Conservation (phyloP, 2,329 filamentous ascomycete genomes). For the Cyphellophora attinorum region DNA sequence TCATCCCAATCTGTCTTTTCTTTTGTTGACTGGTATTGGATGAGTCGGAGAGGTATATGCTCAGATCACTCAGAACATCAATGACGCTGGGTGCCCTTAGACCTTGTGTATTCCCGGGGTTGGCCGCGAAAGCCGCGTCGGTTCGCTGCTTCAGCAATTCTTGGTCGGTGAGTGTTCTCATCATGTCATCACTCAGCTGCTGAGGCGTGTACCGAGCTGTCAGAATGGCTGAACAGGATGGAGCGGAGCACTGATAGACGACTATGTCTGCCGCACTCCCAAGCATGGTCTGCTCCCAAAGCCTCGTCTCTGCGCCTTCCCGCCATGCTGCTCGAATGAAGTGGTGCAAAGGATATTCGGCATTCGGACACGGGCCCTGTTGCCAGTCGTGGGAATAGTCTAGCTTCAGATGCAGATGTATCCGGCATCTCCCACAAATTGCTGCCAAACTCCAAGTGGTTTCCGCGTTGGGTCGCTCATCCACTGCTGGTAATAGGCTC, state of each 20-base stretch:
- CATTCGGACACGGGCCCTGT: conserved; percentile 35
- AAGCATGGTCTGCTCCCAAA: conserved; percentile 22
- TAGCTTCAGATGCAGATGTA: conserved; percentile 51
- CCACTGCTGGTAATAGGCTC: conserved; percentile 36
- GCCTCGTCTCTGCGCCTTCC: conserved; percentile 12
- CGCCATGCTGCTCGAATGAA: conserved; percentile 33
- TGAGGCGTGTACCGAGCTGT: conserved; percentile 45
- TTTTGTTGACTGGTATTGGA: conserved; percentile 30
- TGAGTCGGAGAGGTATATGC: conserved; percentile 52
- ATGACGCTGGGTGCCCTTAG: conserved; percentile 41
- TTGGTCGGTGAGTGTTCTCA: conserved; percentile 45
- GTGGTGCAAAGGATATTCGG: conserved; percentile 52
- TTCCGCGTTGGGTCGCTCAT: conserved; percentile 28
- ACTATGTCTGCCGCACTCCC: conserved; percentile 30
- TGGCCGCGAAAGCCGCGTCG: conserved; percentile 36
- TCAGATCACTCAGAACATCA: conserved; percentile 47
- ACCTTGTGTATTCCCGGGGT: conserved; percentile 29
- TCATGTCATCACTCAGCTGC: conserved; percentile 38
- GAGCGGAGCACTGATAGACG: conserved; percentile 50
- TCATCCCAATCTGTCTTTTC: conserved; percentile 41
- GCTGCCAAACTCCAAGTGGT: conserved; percentile 49
- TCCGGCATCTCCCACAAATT: conserved; percentile 52
- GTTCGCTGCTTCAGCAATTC: conserved; percentile 43
- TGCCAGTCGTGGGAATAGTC: conserved; percentile 36
- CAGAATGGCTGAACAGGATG: conserved; percentile 45